These are phyloP conservation scores for Botrytis medusae DNA, from an alignment of 2,329 filamentous ascomycete species.

Conservation along the genomic window DNA sequence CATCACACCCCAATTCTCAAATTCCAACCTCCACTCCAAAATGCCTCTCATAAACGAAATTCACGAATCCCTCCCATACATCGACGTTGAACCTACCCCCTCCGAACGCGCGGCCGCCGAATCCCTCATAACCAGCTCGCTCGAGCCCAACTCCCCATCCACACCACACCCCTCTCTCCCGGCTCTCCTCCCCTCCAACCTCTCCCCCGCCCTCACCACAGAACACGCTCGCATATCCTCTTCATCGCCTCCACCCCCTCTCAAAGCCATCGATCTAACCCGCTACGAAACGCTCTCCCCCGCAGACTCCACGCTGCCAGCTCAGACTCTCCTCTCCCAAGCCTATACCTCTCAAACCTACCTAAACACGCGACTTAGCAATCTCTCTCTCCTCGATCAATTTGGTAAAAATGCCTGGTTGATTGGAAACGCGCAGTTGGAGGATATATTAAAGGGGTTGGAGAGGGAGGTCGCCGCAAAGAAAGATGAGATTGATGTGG, in stretches of 20 bases:
- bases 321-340: constrained; percentile 42
- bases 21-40: neutral
- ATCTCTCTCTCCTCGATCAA: constrained; percentile 34
- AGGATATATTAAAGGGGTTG: constrained; percentile 65
- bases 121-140: constrained; percentile 68
- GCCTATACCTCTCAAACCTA: constrained; percentile 61
- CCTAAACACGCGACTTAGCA: constrained; percentile 44
- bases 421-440: constrained; percentile 76
- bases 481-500: constrained; percentile 67
- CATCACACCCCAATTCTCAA: neutral
- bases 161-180: constrained; percentile 54
- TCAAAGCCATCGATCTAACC: constrained; percentile 67
- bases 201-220: constrained; percentile 64
- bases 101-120: constrained; percentile 64
- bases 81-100: constrained; percentile 71
- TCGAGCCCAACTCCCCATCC: constrained; percentile 40
- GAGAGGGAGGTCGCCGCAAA: constrained; percentile 73
- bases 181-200: constrained; percentile 54
- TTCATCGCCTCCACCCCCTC: constrained; percentile 43
- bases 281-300: constrained; percentile 71
- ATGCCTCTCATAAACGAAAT: constrained; percentile 37
- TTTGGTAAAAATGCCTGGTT: constrained; percentile 88
- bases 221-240: constrained; percentile 52
- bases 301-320: constrained; percentile 52
- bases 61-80: constrained; percentile 49